Evolutionary conservation across 2,329 filamentous ascomycete genomes (phyloP), one percentile per base, ranked within the genome.

Genomic region (Claviceps citrina): DNA sequence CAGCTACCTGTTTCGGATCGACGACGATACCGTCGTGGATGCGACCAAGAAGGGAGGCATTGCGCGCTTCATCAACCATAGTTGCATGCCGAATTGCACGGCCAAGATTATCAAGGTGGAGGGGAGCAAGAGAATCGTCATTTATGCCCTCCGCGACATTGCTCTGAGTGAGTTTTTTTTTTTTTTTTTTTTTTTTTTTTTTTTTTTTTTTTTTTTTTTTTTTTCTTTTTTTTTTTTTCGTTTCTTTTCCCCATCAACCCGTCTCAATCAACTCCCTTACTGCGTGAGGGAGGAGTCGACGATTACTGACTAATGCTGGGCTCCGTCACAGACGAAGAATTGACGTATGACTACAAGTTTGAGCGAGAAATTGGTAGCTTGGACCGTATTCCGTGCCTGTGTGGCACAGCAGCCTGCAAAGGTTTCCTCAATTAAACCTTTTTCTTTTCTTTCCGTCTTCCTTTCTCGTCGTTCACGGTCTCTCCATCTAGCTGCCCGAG

Each of bases 331-430:
- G 91, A 95, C 59, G 91, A 98, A 65, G 91, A 98, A 68, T 78
- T 98, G 59, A 98, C 91, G 2, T 98, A 98, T 66, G 91, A 98
- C 67, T 98, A 98, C 73, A 98, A 98, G 63, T 98, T 98, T 60
- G 91, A 98, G 67, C 83, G 91, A 52, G 91, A 98, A 63, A 84
- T 93, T 54, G 86, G 86, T 54, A 93, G 85, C 51, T 76, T 86
- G 47, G 91, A 98, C 61, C 84, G 91, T 47, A 95, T 98, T 52
- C 91, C 91, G 38, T 98, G 91, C 67, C 78, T 98, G 38, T 98
- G 91, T 61, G 91, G 91, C 44, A 95, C 89, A 32, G 78, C 87
- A 24, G 86, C 85, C 36, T 98, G 91, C 69, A 98, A 98, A 70
- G 91, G 91, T 47, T 98, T 96, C 68, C 84, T 98, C 63, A 98